Base-by-base conservation (phyloP, 2,329 filamentous ascomycete genomes). In the Cytospora chrysosperma region DNA sequence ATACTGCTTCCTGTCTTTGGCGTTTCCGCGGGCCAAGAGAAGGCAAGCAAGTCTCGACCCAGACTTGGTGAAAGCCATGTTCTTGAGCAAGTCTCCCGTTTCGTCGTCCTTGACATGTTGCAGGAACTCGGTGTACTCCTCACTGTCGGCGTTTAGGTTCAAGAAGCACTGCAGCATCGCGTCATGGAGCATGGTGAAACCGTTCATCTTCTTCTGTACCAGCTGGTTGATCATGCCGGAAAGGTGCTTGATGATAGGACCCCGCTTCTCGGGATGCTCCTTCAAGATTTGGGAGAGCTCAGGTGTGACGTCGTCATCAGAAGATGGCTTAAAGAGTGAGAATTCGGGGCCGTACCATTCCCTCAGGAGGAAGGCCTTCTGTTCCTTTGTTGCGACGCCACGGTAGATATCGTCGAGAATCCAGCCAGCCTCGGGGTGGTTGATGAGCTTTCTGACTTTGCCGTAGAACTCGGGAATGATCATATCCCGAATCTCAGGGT, bases 321-420 rank as follows among this genome's bases (percentile, higher is more conserved):
- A 82, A 56, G 67, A 80, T 70, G 79, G 73, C 70, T 89, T 88
- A 74, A 93, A 91, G 51, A 98, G 84, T 17, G 91, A 86, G 73
- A 96, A 99, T 73, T 98, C 95, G 0, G 94, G 85, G 1, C 95
- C 95, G 75, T 97, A 99, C 93, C 95, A 99, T 76, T 99, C 95
- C 59, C 93, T 85, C 64, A 99, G 82, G 65, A 99, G 82, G 55
- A 86, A 85, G 37, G 90, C 89, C 78, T 94, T 97, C 74, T 99
- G 95, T 70, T 91, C 84, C 72, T 88, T 88, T 26, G 90, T 95
- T 12, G 94, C 93, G 63, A 94, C 88, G 55, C 89, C 90, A 66
- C 95, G 88, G 80, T 98, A 99, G 69, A 97, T 90, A 75, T 99
- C 95, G 75, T 99, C 96, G 50, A 99, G 81, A 70, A 99, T 98